Conservation (phyloP, 192 early-diverging fungal genomes). For the Backusella tarrabulga region DNA sequence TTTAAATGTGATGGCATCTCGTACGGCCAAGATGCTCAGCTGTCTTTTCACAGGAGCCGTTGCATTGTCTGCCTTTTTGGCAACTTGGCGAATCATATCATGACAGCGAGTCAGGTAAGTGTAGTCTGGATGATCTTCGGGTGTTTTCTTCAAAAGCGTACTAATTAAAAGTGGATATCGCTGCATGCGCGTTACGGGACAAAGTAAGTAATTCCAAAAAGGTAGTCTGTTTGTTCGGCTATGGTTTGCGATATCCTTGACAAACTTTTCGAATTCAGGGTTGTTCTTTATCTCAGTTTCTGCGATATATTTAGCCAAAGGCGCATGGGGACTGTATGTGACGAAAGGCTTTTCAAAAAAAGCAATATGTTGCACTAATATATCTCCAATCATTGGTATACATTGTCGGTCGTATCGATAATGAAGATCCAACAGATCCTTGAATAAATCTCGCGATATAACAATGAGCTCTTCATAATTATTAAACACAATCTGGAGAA, state of each 20-base stretch:
- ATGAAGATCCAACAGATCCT: conserved; percentile 53
- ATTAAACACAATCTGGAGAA: conserved; percentile 78
- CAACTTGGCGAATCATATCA: conserved; percentile 9
- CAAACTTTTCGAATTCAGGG: conserved; percentile 65
- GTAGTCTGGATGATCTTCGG: conserved; percentile 77
- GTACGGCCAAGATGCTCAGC: conserved; percentile 11
- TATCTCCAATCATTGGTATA: conserved; percentile 77
- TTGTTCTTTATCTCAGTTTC: conserved; percentile 75
- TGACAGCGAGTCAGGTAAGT: conserved; percentile 48
- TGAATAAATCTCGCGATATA: conserved; percentile 58
- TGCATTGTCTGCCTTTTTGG: conserved; percentile 1
- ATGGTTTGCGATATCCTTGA: conserved; percentile 43
- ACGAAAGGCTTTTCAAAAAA: conserved; percentile 73
- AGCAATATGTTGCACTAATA: conserved; percentile 70
- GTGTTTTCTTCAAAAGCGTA: conserved; percentile 80
- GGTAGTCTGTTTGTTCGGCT: conserved; percentile 21
- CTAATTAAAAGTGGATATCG: conserved; percentile 85
- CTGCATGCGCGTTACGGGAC: conserved; percentile 84
- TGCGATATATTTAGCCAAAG: conserved; percentile 76
- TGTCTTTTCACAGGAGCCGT: conserved; percentile 12
- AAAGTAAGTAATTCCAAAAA: conserved; percentile 51
- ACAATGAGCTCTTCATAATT: conserved; percentile 45
- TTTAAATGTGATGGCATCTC: conserved; percentile 29
- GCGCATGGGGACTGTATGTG: conserved; percentile 81
- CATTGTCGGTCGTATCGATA: conserved; percentile 58